Conservation (phyloP, 2,329 filamentous ascomycete genomes). For the Cryphonectria radicalis region DNA sequence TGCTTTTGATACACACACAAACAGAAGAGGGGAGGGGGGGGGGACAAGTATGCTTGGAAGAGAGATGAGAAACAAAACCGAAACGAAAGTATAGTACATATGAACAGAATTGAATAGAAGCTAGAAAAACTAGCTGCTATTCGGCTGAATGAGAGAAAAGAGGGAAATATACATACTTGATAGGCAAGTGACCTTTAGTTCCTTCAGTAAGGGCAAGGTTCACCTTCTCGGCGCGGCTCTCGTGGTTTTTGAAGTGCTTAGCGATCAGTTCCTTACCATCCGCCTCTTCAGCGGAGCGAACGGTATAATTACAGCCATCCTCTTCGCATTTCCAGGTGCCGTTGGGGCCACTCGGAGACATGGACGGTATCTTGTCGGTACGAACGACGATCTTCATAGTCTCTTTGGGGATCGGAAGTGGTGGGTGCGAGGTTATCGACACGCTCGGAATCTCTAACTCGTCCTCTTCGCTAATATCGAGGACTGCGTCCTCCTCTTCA, state of each 20-base stretch:
- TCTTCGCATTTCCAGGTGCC: constrained; percentile 70
- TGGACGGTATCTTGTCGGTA: constrained; percentile 54
- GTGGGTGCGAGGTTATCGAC: constrained; percentile 26
- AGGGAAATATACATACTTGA: constrained; percentile 55
- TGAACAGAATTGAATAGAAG: not conserved
- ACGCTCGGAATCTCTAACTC: constrained; percentile 14
- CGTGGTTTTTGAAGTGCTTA: constrained; percentile 65
- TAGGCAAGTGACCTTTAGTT: constrained; percentile 56
- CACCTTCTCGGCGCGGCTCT: constrained; percentile 55
- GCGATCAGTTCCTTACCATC: constrained; percentile 60
- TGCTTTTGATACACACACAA: too few relatives aligned
- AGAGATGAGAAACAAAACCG: too few relatives aligned
- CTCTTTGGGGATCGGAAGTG: constrained; percentile 31
- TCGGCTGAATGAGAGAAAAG: constrained; percentile 1
- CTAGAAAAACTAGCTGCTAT: not conserved
- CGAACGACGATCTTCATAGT: constrained; percentile 51
- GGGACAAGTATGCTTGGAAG: too few relatives aligned
- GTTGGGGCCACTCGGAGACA: constrained; percentile 57
- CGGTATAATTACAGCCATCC: constrained; percentile 65
- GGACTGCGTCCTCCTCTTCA: constrained; percentile 29
- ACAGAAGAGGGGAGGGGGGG: not conserved
- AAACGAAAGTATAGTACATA: not conserved
- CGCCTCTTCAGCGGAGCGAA: constrained; percentile 63
- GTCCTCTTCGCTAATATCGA: constrained; percentile 29
- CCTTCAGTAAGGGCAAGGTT: constrained; percentile 62